phyloP scores from a whole-genome alignment of 257 asterid species.

The Osmanthus fragrans region DNA sequence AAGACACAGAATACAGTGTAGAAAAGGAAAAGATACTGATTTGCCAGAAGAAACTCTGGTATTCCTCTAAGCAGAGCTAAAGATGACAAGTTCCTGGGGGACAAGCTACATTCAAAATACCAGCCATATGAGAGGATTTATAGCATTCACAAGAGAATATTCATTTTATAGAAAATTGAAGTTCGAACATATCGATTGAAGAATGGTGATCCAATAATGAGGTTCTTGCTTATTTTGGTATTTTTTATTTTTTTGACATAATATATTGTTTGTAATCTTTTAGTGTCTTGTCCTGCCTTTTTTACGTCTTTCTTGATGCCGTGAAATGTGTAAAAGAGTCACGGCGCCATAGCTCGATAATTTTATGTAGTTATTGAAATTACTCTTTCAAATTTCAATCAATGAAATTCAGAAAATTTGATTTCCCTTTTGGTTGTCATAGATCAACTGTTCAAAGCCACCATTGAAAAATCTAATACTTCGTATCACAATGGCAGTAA shows the following conservation, averaged over 20 bases:
- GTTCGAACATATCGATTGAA: background rate
- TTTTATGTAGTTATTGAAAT: background rate
- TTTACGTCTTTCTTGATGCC: background rate
- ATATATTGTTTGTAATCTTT: background rate
- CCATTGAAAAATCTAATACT: too few relatives aligned
- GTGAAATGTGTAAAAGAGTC: background rate
- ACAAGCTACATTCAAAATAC: background rate
- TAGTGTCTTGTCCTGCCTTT: background rate
- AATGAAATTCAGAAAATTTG: background rate
- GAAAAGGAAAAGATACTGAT: conserved; percentile 29
- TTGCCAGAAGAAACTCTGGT: conserved; percentile 30
- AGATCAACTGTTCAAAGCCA: background rate
- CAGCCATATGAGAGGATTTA: background rate
- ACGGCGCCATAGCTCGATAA: background rate
- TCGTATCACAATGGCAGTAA: too few relatives aligned
- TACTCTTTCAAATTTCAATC: background rate
- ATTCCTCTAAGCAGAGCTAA: conserved; percentile 21
- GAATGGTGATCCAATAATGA: background rate
- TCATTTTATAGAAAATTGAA: background rate
- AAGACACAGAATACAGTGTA: conserved; percentile 23
- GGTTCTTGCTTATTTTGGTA: background rate
- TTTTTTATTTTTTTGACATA: too few relatives aligned
- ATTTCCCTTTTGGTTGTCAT: background rate
- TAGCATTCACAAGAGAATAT: background rate
- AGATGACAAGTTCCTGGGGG: background rate